These are phyloP conservation scores for Teunomyces barrocoloradensis DNA, from an alignment of 805 yeast species.

Conservation along the genomic window DNA sequence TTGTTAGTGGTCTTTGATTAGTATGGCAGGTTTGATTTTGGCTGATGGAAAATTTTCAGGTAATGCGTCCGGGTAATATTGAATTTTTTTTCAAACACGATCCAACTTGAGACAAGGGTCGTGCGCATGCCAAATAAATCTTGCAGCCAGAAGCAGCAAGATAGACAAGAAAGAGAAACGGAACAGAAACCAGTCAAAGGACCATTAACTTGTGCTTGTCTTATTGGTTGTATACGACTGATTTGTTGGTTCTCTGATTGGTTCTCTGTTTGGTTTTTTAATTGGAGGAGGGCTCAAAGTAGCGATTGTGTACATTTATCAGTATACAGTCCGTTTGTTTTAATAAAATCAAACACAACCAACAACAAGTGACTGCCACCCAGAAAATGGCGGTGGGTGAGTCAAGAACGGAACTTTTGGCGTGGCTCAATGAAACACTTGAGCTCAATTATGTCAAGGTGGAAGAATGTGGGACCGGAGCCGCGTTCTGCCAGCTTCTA, in stretches of 20 bases:
- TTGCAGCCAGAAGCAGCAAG: no score
- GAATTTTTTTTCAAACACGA: neutral
- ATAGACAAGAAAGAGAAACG: no score
- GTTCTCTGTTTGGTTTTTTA: no score
- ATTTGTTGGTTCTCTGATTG: no score
- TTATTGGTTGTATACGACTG: no score
- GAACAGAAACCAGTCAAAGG: neutral
- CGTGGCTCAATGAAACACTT: conserved; percentile 79
- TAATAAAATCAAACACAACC: neutral
- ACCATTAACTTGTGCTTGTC: neutral
- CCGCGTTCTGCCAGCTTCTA: conserved; percentile 88
- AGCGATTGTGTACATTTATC: neutral
- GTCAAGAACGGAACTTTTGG: conserved; percentile 77
- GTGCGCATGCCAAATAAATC: neutral
- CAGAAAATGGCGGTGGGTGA: conserved; percentile 46
- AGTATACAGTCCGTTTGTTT: neutral
- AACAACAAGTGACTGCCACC: neutral
- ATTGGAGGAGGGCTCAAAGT: neutral
- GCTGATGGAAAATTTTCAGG: conserved; percentile 1
- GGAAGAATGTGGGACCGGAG: conserved; percentile 95
- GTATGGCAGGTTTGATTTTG: neutral
- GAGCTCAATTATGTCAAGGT: conserved; percentile 67
- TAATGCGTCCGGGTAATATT: neutral
- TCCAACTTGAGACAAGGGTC: neutral
- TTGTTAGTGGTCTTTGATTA: neutral